Conservation (phyloP, 2,329 filamentous ascomycete species). For the Claviceps purpurea region DNA sequence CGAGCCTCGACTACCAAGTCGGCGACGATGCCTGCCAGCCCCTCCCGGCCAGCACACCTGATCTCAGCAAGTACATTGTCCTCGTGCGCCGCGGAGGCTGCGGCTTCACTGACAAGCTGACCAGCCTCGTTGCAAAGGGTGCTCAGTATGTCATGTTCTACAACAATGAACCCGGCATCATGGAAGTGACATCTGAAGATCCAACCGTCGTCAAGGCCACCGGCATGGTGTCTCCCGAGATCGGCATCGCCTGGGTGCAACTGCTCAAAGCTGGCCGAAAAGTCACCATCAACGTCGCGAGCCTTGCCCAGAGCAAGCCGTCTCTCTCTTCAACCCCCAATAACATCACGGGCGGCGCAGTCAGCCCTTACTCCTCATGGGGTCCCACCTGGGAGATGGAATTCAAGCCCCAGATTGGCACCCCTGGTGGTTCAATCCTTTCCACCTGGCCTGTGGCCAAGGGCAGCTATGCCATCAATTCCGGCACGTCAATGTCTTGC, state of each 20-base stretch:
- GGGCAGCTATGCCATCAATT: constrained; percentile 36
- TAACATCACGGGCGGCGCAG: constrained; percentile 30
- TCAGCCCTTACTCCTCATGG: constrained; percentile 42
- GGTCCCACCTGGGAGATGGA: constrained; percentile 45
- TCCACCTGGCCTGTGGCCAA: constrained; percentile 36
- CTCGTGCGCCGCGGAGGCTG: constrained; percentile 30
- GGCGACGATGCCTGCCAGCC: constrained; percentile 16
- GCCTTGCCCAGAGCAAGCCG: neutral
- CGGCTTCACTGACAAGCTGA: neutral
- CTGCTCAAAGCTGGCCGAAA: constrained; percentile 24
- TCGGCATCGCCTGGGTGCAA: constrained; percentile 30
- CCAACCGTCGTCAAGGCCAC: constrained; percentile 19
- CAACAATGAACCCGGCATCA: constrained; percentile 33
- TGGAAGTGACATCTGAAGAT: neutral
- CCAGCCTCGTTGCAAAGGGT: constrained; percentile 23
- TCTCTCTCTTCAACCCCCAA: constrained; percentile 4
- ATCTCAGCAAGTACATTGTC: constrained; percentile 38
- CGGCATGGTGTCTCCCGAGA: constrained; percentile 21
- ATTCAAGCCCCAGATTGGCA: constrained; percentile 39
- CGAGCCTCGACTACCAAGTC: constrained; percentile 20
- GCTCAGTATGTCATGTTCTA: constrained; percentile 50
- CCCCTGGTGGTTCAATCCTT: constrained; percentile 42
- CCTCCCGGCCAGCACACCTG: constrained; percentile 32
- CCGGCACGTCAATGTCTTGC: constrained; percentile 47
- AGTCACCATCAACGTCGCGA: constrained; percentile 10